Conservation (phyloP, 139 green algal genomes). For the Pedinophyceae sp. region DNA sequence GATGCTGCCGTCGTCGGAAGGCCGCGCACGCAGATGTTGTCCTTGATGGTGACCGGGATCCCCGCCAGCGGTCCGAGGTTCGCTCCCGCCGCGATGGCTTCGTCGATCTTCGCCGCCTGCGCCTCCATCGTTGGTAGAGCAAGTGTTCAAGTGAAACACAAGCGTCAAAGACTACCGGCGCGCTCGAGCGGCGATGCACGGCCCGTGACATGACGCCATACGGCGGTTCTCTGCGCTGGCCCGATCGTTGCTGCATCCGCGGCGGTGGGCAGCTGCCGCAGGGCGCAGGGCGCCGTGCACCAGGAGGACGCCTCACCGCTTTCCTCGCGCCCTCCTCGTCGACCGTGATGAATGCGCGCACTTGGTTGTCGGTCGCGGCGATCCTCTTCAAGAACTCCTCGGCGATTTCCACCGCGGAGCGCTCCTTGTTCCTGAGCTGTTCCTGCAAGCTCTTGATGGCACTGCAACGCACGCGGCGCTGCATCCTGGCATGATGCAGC, state of each 20-base stretch:
- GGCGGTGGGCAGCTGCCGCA: too few species aligned
- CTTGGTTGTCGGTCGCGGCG: conserved; percentile 12
- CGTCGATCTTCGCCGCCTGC: conserved; percentile 21
- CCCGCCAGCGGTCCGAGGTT: conserved; percentile 44
- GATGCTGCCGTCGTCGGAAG: conserved; percentile 74
- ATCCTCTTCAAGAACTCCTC: conserved; percentile 24
- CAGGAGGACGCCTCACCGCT: conserved; percentile 5
- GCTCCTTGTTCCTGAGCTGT: conserved; percentile 2
- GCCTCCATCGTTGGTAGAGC: not conserved
- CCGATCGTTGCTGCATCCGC: too few species aligned
- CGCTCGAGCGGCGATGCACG: not conserved
- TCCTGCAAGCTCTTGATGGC: too few species aligned
- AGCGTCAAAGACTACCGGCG: not conserved
- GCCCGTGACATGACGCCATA: not conserved
- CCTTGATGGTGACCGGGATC: conserved; percentile 78
- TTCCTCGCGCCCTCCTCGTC: conserved; percentile 12
- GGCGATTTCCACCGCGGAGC: conserved; percentile 26
- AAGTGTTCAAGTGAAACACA: not conserved
- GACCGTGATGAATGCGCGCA: conserved; percentile 30
- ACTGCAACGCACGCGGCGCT: too few species aligned
- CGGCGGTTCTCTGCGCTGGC: not conserved
- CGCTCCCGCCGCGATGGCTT: conserved; percentile 8
- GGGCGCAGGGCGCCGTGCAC: too few species aligned
- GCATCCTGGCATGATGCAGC: too few species aligned
- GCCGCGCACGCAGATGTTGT: conserved; percentile 83